Conservation (phyloP, 495 filamentous ascomycete species). For the Pyronema omphalodes region DNA sequence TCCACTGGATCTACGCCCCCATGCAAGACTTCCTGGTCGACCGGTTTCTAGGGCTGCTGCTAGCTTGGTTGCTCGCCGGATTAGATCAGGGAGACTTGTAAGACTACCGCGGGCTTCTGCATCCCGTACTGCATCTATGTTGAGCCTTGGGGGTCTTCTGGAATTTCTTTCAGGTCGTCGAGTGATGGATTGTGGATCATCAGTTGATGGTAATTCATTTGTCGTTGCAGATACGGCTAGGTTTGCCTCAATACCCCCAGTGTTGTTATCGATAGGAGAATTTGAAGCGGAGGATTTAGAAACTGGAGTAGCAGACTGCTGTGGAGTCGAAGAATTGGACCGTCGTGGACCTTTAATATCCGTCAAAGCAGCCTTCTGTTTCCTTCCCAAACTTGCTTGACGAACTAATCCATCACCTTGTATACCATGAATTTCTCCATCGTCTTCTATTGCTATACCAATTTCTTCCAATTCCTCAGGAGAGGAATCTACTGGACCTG, state of each 20-base stretch:
- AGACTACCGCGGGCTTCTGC: conserved; percentile 70
- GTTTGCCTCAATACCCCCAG: no score
- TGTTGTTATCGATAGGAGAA: no score
- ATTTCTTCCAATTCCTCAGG: neutral
- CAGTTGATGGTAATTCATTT: no score
- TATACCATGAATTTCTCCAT: conserved; percentile 15
- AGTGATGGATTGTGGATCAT: no score
- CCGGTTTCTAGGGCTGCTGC: conserved; percentile 80
- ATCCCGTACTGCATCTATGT: conserved; percentile 60
- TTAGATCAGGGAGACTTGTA: conserved; percentile 81
- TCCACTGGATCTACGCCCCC: neutral
- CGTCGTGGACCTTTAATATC: conserved; percentile 11
- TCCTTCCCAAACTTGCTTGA: conserved; percentile 32
- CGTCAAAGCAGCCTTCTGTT: conserved; percentile 20
- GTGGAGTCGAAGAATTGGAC: neutral
- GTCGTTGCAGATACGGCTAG: no score
- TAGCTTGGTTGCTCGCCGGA: conserved; percentile 67
- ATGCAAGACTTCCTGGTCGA: conserved; percentile 32
- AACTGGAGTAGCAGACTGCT: no score
- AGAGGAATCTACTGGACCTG: conserved; percentile 3
- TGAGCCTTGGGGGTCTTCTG: conserved; percentile 38
- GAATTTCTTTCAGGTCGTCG: no score
- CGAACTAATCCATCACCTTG: conserved; percentile 51
- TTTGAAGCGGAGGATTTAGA: no score
- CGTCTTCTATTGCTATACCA: neutral